Evolutionary conservation across 1,139 yeast species (phyloP), one percentile per base, ranked within the genome.

Genomic region (Hemisphaericaspora xylofermentans): DNA sequence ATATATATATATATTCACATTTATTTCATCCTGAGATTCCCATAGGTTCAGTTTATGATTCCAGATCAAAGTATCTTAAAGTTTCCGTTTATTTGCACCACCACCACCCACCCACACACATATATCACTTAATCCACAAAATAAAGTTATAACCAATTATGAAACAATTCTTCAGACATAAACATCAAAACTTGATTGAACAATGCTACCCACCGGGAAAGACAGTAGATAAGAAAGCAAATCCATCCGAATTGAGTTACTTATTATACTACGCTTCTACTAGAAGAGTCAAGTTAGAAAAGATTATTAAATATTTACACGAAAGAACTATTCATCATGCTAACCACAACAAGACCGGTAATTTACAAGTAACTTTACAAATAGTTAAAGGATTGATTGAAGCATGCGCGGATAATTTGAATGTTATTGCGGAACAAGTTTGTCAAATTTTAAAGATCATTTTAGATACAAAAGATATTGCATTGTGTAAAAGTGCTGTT

Each of bases 151-250:
- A 34, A 26, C 4, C 2, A 22, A 6, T 6, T 8, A 51, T 57
- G 53, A 42, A 42, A 26, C 47, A 50, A 24, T 55, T 78, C 46
- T 78, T 80, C 53, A 73, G 71, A 38, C 87, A 96, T 5, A 91
- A 91, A 60, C 98, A 91, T 61, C 97, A 89, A 63, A 84, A 86
- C 57, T 74, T 91, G 55, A 87, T 93, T 33, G 76, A 86, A 42
- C 95, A 87, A 60, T 93, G 98, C 68, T 93, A 91, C 60, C 98
- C 96, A 2, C 79, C 94, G 1, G 96, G 98, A 2, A 76, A 88
- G 47, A 84, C 82, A 6, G 75, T 78, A 6, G 96, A 89, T 53
- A 89, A 89, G 65, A 84, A 85, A 53, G 96, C 98, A 9, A 91
- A 91, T 60, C 81, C 95, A 1, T 88, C 95, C 13, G 98, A 93